These are phyloP conservation scores for Phytophthora meadii DNA, from an alignment of 352 stramenopile genomes.

Conservation along the genomic window DNA sequence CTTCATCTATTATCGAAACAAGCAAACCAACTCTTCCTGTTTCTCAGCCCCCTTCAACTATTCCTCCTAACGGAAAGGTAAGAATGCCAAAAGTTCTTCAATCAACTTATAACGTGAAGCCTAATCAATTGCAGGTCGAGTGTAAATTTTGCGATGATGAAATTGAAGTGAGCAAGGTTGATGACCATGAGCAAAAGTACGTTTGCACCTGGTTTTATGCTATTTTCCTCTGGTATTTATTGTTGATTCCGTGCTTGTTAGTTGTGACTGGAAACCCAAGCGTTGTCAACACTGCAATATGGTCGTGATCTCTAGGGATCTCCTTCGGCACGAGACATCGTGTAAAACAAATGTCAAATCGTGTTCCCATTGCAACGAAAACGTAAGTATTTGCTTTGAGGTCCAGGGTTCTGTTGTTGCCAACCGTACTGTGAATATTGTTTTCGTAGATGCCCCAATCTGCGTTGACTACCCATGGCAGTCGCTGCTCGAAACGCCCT, in stretches of 20 bases:
- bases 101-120: background rate
- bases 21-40: slow-evolving; percentile 17
- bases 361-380: slow-evolving; percentile 76
- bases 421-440: slow-evolving; percentile 1
- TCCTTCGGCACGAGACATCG: slow-evolving; percentile 65
- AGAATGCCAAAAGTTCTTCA: background rate
- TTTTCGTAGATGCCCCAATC: slow-evolving; percentile 60
- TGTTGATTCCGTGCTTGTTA: slow-evolving; percentile 16
- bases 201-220: background rate
- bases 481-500: slow-evolving; percentile 71
- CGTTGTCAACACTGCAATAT: slow-evolving; percentile 86
- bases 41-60: background rate
- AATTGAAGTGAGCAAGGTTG: slow-evolving; percentile 55
- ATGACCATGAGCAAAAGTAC: slow-evolving; percentile 70
- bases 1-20: slow-evolving; percentile 9
- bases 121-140: slow-evolving; percentile 39
- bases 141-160: slow-evolving; percentile 88
- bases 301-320: slow-evolving; percentile 77
- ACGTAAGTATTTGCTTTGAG: slow-evolving; percentile 28
- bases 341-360: slow-evolving; percentile 72
- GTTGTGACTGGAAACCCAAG: slow-evolving; percentile 81
- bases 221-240: background rate
- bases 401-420: background rate
- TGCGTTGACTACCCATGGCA: slow-evolving; percentile 51
- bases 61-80: slow-evolving; percentile 20